These are phyloP conservation scores for Flueggea neowawraea DNA, from an alignment of 441 rosid genomes.

Conservation along the genomic window DNA sequence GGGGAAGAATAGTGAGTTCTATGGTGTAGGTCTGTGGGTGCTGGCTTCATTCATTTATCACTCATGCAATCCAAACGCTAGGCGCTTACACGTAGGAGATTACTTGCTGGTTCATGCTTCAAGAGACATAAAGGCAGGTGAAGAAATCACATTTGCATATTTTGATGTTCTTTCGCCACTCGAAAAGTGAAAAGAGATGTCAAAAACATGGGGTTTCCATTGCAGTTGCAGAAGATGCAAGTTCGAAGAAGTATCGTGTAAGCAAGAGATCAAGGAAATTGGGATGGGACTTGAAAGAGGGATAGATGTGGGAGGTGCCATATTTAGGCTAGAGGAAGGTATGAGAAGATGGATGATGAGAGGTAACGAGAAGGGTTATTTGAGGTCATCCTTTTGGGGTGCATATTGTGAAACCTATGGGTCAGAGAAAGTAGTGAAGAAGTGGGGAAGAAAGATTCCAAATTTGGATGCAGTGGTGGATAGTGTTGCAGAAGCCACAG, in stretches of 20 bases:
- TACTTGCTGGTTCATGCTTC: constrained; percentile 63
- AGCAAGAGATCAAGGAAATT: constrained; percentile 53
- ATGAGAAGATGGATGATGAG: constrained; percentile 68
- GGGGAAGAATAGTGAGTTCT: constrained; percentile 75
- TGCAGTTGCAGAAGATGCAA: constrained; percentile 75
- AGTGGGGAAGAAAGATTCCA: constrained; percentile 74
- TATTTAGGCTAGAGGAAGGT: constrained; percentile 62
- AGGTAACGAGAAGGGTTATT: constrained; percentile 69
- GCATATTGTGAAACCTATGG: constrained; percentile 51
- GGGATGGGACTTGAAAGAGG: constrained; percentile 63
- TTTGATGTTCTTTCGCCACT: constrained; percentile 53
- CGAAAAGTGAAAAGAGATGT: constrained; percentile 58
- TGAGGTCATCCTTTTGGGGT: constrained; percentile 83
- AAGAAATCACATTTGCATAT: constrained; percentile 76
- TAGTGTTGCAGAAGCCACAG: constrained; percentile 58
- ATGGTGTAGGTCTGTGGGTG: constrained; percentile 84
- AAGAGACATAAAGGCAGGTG: constrained; percentile 77
- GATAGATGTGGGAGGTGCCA: constrained; percentile 47
- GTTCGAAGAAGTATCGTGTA: constrained; percentile 44
- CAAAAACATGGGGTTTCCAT: constrained; percentile 67
- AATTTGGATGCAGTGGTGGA: constrained; percentile 50
- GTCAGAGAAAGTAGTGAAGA: constrained; percentile 51
- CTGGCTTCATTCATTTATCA: constrained; percentile 83
- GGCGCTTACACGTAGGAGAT: constrained; percentile 78
- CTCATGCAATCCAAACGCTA: constrained; percentile 72